Conservation (phyloP, 176 grass and related monocot species). For the Typha latifolia region DNA sequence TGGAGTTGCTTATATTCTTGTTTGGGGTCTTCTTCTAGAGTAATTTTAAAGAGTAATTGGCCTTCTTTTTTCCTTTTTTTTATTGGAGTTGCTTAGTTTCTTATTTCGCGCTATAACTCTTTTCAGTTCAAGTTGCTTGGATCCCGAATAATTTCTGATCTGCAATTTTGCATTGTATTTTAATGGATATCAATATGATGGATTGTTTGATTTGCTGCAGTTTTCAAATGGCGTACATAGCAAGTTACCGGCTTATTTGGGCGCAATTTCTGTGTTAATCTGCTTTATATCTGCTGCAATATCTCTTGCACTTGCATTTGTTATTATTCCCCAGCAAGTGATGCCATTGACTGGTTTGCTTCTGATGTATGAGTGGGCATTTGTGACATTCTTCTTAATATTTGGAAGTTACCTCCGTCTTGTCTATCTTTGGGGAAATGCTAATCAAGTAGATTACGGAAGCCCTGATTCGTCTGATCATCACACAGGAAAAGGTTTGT, state of each 20-base stretch:
- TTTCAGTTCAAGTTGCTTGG: too few relatives aligned
- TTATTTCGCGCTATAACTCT: too few relatives aligned
- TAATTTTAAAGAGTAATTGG: too few relatives aligned
- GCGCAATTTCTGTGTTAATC: slow-evolving; percentile 38
- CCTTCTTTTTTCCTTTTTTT: too few relatives aligned
- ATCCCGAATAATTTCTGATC: too few relatives aligned
- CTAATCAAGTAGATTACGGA: slow-evolving; percentile 33
- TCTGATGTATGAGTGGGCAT: slow-evolving; percentile 73
- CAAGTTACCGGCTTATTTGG: slow-evolving; percentile 65
- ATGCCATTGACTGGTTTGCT: slow-evolving; percentile 86
- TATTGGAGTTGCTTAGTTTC: too few relatives aligned
- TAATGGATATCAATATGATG: neutral
- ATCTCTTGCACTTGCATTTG: slow-evolving; percentile 64
- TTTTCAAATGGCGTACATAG: slow-evolving; percentile 34
- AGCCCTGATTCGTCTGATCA: slow-evolving; percentile 39
- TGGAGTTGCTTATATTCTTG: too few relatives aligned
- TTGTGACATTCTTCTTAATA: slow-evolving; percentile 54
- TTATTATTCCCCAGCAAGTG: slow-evolving; percentile 58
- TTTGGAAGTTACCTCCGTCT: slow-evolving; percentile 68
- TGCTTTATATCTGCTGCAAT: slow-evolving; percentile 44
- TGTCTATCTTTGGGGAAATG: slow-evolving; percentile 53
- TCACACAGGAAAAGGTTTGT: slow-evolving; percentile 47
- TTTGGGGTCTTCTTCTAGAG: too few relatives aligned
- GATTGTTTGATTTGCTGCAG: slow-evolving; percentile 29
- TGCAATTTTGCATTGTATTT: too few relatives aligned